phyloP scores from a whole-genome alignment of 176 grass and related monocot species.

The Aegilops longissima region DNA sequence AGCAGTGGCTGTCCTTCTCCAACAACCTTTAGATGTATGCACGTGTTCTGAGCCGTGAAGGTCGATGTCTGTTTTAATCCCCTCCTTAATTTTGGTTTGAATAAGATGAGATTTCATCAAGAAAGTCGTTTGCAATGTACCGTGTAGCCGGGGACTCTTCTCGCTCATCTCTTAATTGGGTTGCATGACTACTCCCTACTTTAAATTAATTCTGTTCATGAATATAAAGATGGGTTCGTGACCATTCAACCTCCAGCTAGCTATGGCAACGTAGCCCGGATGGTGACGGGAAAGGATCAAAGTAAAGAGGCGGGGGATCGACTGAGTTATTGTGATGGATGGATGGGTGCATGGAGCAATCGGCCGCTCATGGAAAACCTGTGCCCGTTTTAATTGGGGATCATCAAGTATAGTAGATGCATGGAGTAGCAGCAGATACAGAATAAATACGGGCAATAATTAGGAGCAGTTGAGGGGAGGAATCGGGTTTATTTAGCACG shows the following conservation, averaged over 20 bases:
- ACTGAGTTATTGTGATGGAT: background rate
- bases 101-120: background rate
- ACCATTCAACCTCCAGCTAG: constrained; percentile 25
- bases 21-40: background rate
- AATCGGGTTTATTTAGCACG: constrained; percentile 18
- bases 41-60: background rate
- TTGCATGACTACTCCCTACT: background rate
- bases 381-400: constrained; percentile 27
- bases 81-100: background rate
- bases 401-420: background rate
- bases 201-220: constrained; percentile 26
- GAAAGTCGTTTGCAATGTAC: constrained; percentile 11
- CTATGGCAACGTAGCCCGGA: background rate
- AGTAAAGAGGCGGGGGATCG: background rate
- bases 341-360: constrained; percentile 8
- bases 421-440: background rate
- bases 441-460: constrained; percentile 29
- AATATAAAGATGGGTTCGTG: constrained; percentile 31
- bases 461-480: constrained; percentile 38
- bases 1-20: background rate
- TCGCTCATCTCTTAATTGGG: constrained; percentile 9
- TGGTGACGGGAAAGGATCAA: background rate
- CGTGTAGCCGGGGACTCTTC: constrained; percentile 1
- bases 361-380: constrained; percentile 20
- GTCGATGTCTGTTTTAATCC: background rate